Evolutionary conservation across 2,329 filamentous ascomycete species (phyloP), one percentile per base, ranked within the genome.

Genomic region (Purpureocillium takamizusanense): DNA sequence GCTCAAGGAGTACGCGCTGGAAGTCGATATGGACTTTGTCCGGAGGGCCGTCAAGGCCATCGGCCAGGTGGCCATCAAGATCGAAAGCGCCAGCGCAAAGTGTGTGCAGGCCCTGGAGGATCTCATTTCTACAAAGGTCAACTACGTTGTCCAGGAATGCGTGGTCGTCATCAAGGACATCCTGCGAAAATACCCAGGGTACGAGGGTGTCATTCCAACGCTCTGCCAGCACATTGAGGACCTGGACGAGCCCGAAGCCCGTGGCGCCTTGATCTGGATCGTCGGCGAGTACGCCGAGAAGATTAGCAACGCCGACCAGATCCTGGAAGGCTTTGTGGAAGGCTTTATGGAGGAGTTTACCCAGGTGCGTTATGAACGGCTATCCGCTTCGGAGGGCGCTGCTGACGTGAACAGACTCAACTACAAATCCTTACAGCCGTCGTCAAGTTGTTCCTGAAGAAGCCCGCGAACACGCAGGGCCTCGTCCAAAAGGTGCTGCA

Each of bases 101-200:
- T 97, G 92, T 47, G 92, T 98, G 44, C 94, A 94, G 52, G 86
- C 89, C 1, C 70, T 98, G 25, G 73, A 97, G 46, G 92, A 98
- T 53, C 70, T 98, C 34, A 95, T 98, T 57, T 85, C 90, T 46
- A 95, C 88, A 42, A 97, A 97, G 66, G 90, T 97, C 62, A 95
- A 95, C 67, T 98, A 98, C 56, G 92, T 98, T 36, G 92, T 98
- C 10, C 92, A 98, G 62, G 92, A 98, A 64, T 90, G 92, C 0
- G 82, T 97, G 45, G 87, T 98, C n/a, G 92, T 98, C 35, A 95
- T 97, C 69, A 97, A 95, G 67, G 92, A 98, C 49, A 97, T 98
- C 44, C 83, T 98, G 66, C 78, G 92, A 49, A 95, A 95, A 62
- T 98, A 98, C 52, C 89, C 90, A 8, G 92, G 92, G 15, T 98